A percentile compares a stretch with the other conserved stretches of the same genome.
phyloP scores from a whole-genome alignment of 2,329 filamentous ascomycete genomes.

The Pseudocercospora cruenta region DNA sequence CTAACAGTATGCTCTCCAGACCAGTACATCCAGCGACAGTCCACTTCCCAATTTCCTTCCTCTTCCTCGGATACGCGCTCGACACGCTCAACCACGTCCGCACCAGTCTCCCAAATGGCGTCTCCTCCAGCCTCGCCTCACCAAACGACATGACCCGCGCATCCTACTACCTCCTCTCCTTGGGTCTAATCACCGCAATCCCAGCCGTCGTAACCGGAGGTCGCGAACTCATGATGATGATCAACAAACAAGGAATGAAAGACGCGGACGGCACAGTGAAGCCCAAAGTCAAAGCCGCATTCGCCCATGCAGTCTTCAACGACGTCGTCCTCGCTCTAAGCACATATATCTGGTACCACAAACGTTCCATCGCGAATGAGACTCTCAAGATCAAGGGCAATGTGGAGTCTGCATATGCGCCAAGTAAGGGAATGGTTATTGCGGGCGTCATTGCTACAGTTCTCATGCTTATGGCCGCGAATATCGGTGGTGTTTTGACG shows the following conservation, averaged over 20 bases:
- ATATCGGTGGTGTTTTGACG: conserved; percentile 49
- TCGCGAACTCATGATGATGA: conserved; percentile 46
- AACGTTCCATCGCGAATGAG: conserved; percentile 37
- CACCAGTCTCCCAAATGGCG: conserved; percentile 34
- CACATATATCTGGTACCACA: conserved; percentile 48
- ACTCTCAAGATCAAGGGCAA: conserved; percentile 34
- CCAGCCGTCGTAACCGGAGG: conserved; percentile 40
- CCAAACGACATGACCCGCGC: conserved; percentile 44
- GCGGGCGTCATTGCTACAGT: conserved; percentile 42
- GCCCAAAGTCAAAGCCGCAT: conserved; percentile 47
- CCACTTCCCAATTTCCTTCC: conserved; percentile 54
- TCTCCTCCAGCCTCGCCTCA: conserved; percentile 40
- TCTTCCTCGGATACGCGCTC: conserved; percentile 46
- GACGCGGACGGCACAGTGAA: conserved; percentile 41
- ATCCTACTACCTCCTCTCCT: conserved; percentile 50
- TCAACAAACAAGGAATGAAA: conserved; percentile 49
- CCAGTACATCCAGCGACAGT: conserved; percentile 52
- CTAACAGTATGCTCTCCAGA: conserved; percentile 30
- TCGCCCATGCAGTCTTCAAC: conserved; percentile 49
- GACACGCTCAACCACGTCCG: conserved; percentile 45
- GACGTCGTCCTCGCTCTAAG: conserved; percentile 46
- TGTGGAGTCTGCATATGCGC: conserved; percentile 39
- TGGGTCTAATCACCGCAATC: conserved; percentile 43
- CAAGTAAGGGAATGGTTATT: conserved; percentile 42
- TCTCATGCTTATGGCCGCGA: conserved; percentile 45